Conservation (phyloP, 2,329 filamentous ascomycete genomes). For the Knufia petricola region DNA sequence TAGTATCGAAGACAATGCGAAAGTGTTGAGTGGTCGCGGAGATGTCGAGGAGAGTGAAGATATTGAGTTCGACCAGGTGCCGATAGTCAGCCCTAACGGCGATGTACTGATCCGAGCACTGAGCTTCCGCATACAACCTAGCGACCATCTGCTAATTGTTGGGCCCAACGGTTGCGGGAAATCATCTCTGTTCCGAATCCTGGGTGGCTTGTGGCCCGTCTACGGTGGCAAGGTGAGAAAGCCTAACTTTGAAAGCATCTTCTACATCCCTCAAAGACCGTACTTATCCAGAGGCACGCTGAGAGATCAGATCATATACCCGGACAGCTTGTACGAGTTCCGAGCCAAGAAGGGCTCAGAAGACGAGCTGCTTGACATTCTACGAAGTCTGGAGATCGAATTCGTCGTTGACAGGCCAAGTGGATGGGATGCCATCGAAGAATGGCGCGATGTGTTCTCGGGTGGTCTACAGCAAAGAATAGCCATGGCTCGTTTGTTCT, state of each 20-base stretch:
- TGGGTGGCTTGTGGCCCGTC: constrained; percentile 93
- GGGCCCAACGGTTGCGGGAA: constrained; percentile 97
- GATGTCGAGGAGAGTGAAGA: constrained; percentile 70
- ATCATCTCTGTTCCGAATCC: constrained; percentile 87
- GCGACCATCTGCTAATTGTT: constrained; percentile 87
- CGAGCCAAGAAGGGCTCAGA: constrained; percentile 75
- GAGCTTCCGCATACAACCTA: constrained; percentile 75
- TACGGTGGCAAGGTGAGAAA: constrained; percentile 92
- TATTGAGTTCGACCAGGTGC: constrained; percentile 79
- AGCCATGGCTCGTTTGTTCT: constrained; percentile 91
- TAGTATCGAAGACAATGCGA: constrained; percentile 69
- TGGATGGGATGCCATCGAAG: constrained; percentile 87
- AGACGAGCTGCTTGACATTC: constrained; percentile 64
- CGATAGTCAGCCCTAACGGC: constrained; percentile 93
- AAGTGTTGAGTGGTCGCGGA: constrained; percentile 72
- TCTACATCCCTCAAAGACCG: constrained; percentile 93
- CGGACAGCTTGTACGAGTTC: constrained; percentile 80
- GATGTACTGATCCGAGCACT: constrained; percentile 80
- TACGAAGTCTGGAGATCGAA: constrained; percentile 72
- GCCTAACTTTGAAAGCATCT: constrained; percentile 84
- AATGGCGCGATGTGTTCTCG: constrained; percentile 91
- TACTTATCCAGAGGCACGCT: constrained; percentile 86
- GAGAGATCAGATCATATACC: constrained; percentile 96
- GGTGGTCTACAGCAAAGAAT: constrained; percentile 91
- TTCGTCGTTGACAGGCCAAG: constrained; percentile 68